A percentile compares a stretch with the other conserved stretches of the same genome.
Evolutionary conservation across 495 filamentous ascomycete species (phyloP).

Genomic region (Melanomma pulvis-pyrius): DNA sequence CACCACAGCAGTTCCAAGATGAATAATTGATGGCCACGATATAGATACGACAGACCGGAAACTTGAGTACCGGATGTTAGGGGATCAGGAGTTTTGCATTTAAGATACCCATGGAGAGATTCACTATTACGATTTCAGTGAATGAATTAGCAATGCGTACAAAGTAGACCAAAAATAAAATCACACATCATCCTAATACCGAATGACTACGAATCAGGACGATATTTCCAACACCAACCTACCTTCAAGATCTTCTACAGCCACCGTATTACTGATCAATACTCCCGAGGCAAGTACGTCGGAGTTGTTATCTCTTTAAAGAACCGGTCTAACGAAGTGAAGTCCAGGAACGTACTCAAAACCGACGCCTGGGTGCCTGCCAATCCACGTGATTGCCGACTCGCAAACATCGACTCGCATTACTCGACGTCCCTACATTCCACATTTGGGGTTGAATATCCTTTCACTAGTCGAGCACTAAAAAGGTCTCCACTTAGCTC

Average conservation of each 20-base stretch:
- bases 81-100: slow-evolving; percentile 12
- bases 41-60: background rate
- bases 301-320: background rate
- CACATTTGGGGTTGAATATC: background rate
- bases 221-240: no score
- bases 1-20: slow-evolving; percentile 40
- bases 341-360: background rate
- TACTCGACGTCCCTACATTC: background rate
- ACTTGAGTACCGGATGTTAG: background rate
- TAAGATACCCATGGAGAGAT: slow-evolving; percentile 19
- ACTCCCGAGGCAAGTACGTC: no score
- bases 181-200: no score
- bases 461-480: background rate
- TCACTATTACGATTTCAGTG: background rate
- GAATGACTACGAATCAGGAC: no score
- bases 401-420: background rate
- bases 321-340: background rate
- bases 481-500: slow-evolving; percentile 3
- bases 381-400: background rate
- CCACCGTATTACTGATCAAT: no score
- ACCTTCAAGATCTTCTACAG: no score
- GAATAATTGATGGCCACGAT: slow-evolving; percentile 13
- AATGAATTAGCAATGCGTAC: background rate
- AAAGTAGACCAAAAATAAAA: background rate
- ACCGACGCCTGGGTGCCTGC: background rate